Conservation (phyloP, 495 filamentous ascomycete species). For the Penicillium soppii region DNA sequence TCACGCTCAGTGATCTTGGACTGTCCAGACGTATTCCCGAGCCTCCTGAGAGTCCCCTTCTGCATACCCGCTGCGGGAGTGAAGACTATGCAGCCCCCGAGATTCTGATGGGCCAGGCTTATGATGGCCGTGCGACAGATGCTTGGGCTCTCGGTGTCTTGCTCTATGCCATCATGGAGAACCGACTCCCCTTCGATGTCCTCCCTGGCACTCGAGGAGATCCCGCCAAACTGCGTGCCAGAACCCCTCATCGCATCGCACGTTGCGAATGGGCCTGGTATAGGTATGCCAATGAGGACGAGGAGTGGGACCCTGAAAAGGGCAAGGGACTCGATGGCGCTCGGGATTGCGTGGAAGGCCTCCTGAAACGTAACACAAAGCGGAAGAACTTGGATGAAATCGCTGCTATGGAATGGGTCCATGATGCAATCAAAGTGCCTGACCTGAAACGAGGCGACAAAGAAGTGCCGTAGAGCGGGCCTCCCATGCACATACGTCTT, state of each 20-base stretch:
- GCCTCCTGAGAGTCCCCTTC: constrained; percentile 64
- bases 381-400: constrained; percentile 73
- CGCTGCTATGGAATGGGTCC: constrained; percentile 72
- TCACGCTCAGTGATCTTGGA: constrained; percentile 89
- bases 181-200: constrained; percentile 87
- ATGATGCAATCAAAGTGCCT: constrained; percentile 65
- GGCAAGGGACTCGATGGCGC: constrained; percentile 68
- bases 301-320: constrained; percentile 62
- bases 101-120: constrained; percentile 90
- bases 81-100: constrained; percentile 98
- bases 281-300: constrained; percentile 72
- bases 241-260: constrained; percentile 90
- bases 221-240: constrained; percentile 65
- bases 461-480: constrained; percentile 51
- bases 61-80: constrained; percentile 88
- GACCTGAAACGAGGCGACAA: constrained; percentile 70
- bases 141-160: constrained; percentile 95
- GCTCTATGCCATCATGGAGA: constrained; percentile 91
- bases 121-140: constrained; percentile 90
- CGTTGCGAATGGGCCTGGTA: constrained; percentile 93
- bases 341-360: constrained; percentile 73
- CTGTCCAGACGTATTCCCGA: constrained; percentile 80
- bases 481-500: constrained; percentile 14
- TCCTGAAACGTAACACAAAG: constrained; percentile 75
- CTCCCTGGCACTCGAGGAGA: constrained; percentile 69